Conservation (phyloP, 257 asterid species). For the Perilla frutescens region DNA sequence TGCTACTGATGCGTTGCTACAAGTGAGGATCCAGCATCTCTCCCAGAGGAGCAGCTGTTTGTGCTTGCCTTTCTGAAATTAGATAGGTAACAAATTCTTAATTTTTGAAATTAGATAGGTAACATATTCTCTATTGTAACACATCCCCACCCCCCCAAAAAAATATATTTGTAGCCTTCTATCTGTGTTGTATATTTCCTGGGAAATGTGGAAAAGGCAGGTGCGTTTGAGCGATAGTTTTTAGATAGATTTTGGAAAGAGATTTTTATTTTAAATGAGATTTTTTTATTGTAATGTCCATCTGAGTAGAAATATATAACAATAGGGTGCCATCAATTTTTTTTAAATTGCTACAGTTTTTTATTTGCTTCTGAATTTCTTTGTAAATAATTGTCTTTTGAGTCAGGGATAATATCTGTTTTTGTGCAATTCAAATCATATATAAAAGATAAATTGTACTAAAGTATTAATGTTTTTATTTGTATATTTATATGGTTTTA, state of each 20-base stretch:
- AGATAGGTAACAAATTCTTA: background rate
- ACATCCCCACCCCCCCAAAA: background rate
- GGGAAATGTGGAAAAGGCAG: background rate
- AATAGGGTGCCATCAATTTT: too few species aligned
- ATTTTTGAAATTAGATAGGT: background rate
- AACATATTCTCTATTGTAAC: background rate
- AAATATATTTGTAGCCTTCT: background rate
- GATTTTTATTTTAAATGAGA: background rate
- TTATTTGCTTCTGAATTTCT: too few species aligned
- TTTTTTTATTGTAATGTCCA: background rate
- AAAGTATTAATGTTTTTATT: too few species aligned
- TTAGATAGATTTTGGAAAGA: background rate
- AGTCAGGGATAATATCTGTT: too few species aligned
- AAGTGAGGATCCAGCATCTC: constrained; percentile 7
- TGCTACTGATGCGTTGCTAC: constrained; percentile 8
- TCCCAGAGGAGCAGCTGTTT: background rate
- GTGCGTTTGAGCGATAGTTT: background rate
- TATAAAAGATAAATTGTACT: too few species aligned
- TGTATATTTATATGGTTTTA: too few species aligned
- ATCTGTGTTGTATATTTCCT: background rate
- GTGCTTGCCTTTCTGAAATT: constrained; percentile 18
- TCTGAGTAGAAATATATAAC: too few species aligned
- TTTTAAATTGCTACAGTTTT: too few species aligned
- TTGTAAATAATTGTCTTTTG: too few species aligned
- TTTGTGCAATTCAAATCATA: too few species aligned